Percentiles rank a stretch among this genome's conserved stretches.
Conservation (phyloP, 192 early-diverging fungal genomes). For the Podila epicladia region DNA sequence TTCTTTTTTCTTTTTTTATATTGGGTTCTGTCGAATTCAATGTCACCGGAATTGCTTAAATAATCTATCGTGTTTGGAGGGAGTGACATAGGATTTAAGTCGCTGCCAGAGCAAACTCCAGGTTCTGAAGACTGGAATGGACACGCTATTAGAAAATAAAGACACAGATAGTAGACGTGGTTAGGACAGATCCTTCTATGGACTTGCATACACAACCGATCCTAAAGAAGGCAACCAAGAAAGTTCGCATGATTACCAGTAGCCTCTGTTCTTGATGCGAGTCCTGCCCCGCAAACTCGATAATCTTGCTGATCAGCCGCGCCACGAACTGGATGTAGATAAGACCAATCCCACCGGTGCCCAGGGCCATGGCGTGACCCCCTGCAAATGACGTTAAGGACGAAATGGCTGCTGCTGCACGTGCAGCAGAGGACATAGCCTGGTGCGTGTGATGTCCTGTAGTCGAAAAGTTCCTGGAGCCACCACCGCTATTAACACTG, state of each 20-base stretch:
- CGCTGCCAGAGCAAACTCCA: constrained; percentile 24
- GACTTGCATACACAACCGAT: neutral
- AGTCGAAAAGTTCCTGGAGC: neutral
- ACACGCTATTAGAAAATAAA: constrained; percentile 22
- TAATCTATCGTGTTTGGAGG: neutral
- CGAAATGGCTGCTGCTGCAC: constrained; percentile 27
- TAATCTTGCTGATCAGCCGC: constrained; percentile 39
- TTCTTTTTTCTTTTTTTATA: too few species aligned
- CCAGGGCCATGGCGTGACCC: constrained; percentile 35
- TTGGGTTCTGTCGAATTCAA: too few species aligned
- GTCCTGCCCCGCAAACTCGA: constrained; percentile 46
- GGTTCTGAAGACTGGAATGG: constrained; percentile 40
- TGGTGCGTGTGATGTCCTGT: neutral
- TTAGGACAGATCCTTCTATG: neutral
- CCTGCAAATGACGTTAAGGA: constrained; percentile 35
- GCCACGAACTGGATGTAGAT: constrained; percentile 49
- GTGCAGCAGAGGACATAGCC: constrained; percentile 3
- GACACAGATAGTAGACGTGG: neutral
- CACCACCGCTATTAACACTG: neutral
- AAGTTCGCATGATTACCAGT: constrained; percentile 4
- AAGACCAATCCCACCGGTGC: constrained; percentile 37
- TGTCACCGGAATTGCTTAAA: too few species aligned
- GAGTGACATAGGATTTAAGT: neutral
- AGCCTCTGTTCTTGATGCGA: constrained; percentile 42
- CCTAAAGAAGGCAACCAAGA: neutral